Evolutionary conservation across 2,329 filamentous ascomycete species (phyloP).

Genomic region (Thielaviopsis punctulata): DNA sequence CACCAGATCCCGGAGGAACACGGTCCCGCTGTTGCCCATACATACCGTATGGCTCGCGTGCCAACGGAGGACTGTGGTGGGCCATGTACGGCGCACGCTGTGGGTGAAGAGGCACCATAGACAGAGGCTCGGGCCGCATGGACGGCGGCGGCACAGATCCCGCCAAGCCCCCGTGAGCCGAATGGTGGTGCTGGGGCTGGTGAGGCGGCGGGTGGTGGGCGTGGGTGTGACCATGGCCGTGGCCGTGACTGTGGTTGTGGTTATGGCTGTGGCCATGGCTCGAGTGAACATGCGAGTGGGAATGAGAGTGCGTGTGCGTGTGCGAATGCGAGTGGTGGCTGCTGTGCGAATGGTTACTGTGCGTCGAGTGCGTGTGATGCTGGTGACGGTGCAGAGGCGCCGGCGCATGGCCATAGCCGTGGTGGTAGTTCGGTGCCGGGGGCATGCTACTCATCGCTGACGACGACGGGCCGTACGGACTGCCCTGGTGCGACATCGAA

Average conservation of each 20-base stretch:
- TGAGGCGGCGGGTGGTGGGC: background rate
- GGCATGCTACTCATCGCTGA: constrained; percentile 23
- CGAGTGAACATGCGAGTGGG: background rate
- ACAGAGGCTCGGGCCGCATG: constrained; percentile 1
- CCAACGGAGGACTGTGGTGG: constrained; percentile 6
- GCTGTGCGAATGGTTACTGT: constrained; percentile 1
- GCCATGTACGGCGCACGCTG: background rate
- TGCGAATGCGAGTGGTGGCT: constrained; percentile 4
- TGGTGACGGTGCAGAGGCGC: constrained; percentile 3
- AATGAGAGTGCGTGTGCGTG: background rate
- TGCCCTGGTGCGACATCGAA: constrained; percentile 24
- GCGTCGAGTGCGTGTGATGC: constrained; percentile 5
- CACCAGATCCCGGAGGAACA: background rate
- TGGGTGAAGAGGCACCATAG: constrained; percentile 2
- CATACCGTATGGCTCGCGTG: constrained; percentile 17
- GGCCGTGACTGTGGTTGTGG: too few relatives aligned
- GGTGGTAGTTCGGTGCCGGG: constrained; percentile 16
- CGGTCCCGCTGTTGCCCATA: constrained; percentile 2
- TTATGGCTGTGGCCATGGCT: background rate
- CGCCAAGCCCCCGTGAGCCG: constrained; percentile 2
- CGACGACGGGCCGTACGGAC: constrained; percentile 17
- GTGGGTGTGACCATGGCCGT: too few relatives aligned
- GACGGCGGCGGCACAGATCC: background rate
- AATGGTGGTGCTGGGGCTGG: constrained; percentile 5
- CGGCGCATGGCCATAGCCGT: background rate